phyloP scores from a whole-genome alignment of 106 monocot genomes.

The Apostasia ramifera region DNA sequence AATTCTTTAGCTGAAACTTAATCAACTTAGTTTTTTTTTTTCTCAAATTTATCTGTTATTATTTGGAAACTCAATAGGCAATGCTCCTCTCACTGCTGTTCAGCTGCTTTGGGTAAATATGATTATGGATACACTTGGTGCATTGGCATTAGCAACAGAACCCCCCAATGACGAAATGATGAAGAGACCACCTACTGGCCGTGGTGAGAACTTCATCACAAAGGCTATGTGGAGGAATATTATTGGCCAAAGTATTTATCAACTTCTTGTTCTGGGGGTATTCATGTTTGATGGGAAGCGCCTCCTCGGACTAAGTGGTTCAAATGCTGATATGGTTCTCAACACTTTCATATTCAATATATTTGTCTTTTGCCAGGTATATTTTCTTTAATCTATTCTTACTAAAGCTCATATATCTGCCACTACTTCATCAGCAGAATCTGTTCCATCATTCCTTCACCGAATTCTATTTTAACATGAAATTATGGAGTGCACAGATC shows the following conservation, averaged over 20 bases:
- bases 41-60: background rate
- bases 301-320: slow-evolving; percentile 50
- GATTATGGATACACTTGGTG: slow-evolving; percentile 98
- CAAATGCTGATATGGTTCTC: slow-evolving; percentile 40
- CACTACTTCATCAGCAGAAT: too few relatives aligned
- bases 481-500: too few relatives aligned
- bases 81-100: slow-evolving; percentile 93
- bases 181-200: slow-evolving; percentile 74
- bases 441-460: too few relatives aligned
- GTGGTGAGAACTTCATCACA: slow-evolving; percentile 72
- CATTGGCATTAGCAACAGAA: slow-evolving; percentile 93
- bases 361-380: slow-evolving; percentile 97
- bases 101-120: slow-evolving; percentile 99
- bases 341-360: slow-evolving; percentile 97
- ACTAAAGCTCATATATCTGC: too few relatives aligned
- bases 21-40: background rate
- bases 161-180: slow-evolving; percentile 88
- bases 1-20: background rate
- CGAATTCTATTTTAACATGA: too few relatives aligned
- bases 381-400: background rate
- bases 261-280: slow-evolving; percentile 70
- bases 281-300: slow-evolving; percentile 72
- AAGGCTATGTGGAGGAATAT: slow-evolving; percentile 91
- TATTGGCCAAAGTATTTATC: slow-evolving; percentile 86
- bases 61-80: slow-evolving; percentile 26